phyloP scores from a whole-genome alignment of 2,329 filamentous ascomycete genomes.

The Botryotinia globosa region DNA sequence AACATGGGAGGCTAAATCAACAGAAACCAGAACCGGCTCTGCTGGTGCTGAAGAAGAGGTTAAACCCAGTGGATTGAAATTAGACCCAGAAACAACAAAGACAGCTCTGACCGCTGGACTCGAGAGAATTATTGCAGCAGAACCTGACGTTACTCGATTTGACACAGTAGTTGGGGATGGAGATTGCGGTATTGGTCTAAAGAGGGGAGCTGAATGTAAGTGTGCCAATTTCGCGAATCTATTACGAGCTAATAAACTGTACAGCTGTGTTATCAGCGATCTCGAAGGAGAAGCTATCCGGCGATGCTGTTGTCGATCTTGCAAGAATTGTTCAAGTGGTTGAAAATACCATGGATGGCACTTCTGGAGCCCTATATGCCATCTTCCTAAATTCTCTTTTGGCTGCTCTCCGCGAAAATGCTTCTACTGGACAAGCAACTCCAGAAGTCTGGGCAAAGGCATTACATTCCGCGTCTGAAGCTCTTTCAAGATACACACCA shows the following conservation, averaged over 20 bases:
- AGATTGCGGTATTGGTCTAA: constrained; percentile 67
- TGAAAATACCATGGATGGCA: constrained; percentile 71
- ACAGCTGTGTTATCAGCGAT: constrained; percentile 46
- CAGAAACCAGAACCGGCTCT: constrained; percentile 35
- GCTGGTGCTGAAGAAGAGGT: constrained; percentile 35
- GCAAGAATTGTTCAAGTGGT: constrained; percentile 60
- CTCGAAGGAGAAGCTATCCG: constrained; percentile 44
- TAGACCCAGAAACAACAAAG: constrained; percentile 43
- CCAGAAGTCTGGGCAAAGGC: constrained; percentile 58
- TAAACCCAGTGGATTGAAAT: constrained; percentile 37
- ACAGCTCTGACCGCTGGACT: constrained; percentile 54
- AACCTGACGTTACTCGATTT: constrained; percentile 63
- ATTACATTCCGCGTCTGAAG: constrained; percentile 66
- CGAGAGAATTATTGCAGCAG: constrained; percentile 57
- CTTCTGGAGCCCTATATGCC: constrained; percentile 71
- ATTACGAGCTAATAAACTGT: constrained; percentile 22
- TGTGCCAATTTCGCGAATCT: neutral
- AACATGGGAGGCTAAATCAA: constrained; percentile 55
- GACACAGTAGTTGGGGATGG: constrained; percentile 72
- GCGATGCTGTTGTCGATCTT: constrained; percentile 59
- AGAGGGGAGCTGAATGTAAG: constrained; percentile 61
- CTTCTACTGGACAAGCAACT: constrained; percentile 41
- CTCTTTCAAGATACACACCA: constrained; percentile 80
- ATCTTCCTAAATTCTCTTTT: constrained; percentile 73
- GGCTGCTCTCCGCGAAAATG: constrained; percentile 42